A percentile compares a stretch with the other conserved stretches of the same genome.
Conservation (phyloP, 2,329 filamentous ascomycete species). For the Colletotrichum salicis region DNA sequence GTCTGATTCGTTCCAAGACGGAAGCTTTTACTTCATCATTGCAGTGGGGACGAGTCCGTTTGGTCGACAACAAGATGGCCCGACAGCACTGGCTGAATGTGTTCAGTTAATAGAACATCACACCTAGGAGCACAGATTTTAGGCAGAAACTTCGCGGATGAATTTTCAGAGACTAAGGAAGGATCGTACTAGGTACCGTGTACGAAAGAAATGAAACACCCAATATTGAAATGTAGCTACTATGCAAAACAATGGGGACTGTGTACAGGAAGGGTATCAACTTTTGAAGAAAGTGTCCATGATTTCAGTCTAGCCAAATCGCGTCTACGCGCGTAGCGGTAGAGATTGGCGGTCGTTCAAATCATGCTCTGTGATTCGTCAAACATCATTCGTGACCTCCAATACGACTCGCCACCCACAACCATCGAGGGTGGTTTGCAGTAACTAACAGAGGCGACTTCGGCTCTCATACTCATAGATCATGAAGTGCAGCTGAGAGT, state of each 20-base stretch:
- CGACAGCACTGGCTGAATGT: not conserved
- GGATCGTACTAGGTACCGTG: not conserved
- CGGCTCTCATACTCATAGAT: not conserved
- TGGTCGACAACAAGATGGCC: not conserved
- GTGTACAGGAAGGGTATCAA: not conserved
- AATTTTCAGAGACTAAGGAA: not conserved
- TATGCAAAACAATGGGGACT: too few species aligned
- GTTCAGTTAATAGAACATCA: not conserved
- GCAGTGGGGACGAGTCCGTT: not conserved
- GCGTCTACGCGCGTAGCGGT: not conserved
- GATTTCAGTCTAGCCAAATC: not conserved
- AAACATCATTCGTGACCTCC: not conserved
- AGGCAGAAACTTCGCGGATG: not conserved
- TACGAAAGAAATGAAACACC: not conserved
- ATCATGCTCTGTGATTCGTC: not conserved
- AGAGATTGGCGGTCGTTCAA: not conserved
- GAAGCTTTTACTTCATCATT: not conserved
- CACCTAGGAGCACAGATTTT: not conserved
- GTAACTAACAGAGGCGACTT: not conserved
- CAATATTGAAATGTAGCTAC: not conserved
- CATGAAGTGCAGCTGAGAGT: constrained; percentile 12
- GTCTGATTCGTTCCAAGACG: not conserved
- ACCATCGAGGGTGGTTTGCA: not conserved
- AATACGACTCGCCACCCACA: not conserved
- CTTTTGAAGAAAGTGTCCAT: not conserved